Evolutionary conservation across 139 green algal genomes (phyloP), one percentile per base, ranked within the genome.

Genomic region (Closterium sp.): DNA sequence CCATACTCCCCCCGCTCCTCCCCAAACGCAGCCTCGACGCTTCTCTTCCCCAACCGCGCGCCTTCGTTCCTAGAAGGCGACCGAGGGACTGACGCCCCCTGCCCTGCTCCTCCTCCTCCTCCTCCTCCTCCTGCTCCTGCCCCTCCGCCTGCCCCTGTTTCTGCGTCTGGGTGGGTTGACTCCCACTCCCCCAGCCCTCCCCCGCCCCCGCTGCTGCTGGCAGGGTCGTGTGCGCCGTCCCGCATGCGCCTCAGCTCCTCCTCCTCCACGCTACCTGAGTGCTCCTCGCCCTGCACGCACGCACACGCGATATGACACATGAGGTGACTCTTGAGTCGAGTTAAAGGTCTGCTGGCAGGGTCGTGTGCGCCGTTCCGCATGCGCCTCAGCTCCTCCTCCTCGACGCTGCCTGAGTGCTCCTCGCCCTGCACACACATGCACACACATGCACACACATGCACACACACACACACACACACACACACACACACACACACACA

Each of bases 211-310:
- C 50, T 73, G 50, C 50, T 73, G 17, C 13, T 73, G 50, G 50
- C 17, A 22, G 50, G 50, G 50, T 73, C 50, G 50, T 73, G 50
- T 4, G 17, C 13, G 50, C 50, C 50, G 50, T 73, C 50, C 13
- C 50, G 50, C 50, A 73, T 73, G 50, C 50, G 50, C n/a, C 84
- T 87, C 5, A 32, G 84, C 84, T 87, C 84, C 84, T 30, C 84
- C n/a, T 87, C 84, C 84, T 87, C 84, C 84, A 87, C 84, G 2
- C 84, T 87, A 24, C 84, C 84, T 24, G 84, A 87, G 84, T 87
- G 84, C 84, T 87, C 84, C 84, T 94, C n/a, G 27, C 92, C 91
- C 29, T 93, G 30, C 70, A 94, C 50, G 50, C 50, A 73, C 17
- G 10, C 50, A 73, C 50, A 22, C 10, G 0, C 9, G 2, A 70